These are phyloP conservation scores for Claviceps capensis DNA, from an alignment of 2,329 filamentous ascomycete species.

Conservation along the genomic window DNA sequence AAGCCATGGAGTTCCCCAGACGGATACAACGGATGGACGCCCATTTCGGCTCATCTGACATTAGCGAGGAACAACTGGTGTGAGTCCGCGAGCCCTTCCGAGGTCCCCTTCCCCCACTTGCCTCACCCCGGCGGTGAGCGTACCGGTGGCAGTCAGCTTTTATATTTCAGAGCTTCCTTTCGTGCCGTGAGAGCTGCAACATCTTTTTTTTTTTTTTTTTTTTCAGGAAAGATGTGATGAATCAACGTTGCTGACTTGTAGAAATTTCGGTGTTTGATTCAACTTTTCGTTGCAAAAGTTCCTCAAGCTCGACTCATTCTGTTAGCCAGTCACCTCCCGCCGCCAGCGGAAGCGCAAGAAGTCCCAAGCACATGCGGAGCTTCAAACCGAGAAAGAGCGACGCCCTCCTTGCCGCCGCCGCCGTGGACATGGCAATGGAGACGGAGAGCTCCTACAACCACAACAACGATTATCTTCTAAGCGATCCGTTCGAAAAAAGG, in stretches of 20 bases:
- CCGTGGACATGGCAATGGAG: neutral
- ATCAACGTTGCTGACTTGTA: neutral
- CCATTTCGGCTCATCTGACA: neutral
- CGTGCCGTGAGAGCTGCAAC: neutral
- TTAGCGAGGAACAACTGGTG: neutral
- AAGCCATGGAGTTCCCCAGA: slow-evolving; percentile 1
- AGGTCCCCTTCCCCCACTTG: neutral
- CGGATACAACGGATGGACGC: neutral
- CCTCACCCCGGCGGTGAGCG: neutral
- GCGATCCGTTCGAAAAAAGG: neutral
- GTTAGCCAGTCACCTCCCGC: neutral
- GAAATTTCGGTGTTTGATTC: neutral
- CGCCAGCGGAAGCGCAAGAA: neutral
- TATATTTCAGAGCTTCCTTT: neutral
- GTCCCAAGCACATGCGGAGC: neutral
- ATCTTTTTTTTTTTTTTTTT: too few species aligned
- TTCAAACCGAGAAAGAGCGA: neutral
- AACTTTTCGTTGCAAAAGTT: neutral
- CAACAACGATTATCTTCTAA: neutral
- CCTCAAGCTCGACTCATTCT: neutral
- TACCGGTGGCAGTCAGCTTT: neutral
- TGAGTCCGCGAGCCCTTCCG: neutral
- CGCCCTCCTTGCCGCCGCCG: neutral
- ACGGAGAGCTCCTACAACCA: neutral
- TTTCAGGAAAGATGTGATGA: too few species aligned